Percentiles rank a stretch among this genome's conserved stretches.
Conservation (phyloP, 345 rosid species). For the Gossypium sturtianum region DNA sequence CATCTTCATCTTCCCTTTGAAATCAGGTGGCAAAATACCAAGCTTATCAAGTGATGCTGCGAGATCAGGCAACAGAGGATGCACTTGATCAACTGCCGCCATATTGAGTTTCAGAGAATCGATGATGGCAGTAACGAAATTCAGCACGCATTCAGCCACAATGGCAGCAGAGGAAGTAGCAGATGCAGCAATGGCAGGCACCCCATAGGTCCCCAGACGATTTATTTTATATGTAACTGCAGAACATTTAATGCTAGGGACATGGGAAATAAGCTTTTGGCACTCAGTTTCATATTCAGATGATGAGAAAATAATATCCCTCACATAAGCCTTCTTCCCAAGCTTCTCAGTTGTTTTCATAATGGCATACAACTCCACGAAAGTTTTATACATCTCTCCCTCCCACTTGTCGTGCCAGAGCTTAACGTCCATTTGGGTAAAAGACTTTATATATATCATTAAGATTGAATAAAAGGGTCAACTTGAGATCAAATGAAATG, state of each 20-base stretch:
- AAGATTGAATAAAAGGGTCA: not conserved
- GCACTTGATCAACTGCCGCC: slow-evolving; percentile 92
- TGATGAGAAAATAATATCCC: slow-evolving; percentile 59
- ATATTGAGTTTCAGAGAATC: slow-evolving; percentile 84
- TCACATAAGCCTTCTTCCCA: slow-evolving; percentile 71
- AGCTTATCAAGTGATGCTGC: slow-evolving; percentile 68
- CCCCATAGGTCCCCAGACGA: slow-evolving; percentile 73
- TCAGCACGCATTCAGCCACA: slow-evolving; percentile 88
- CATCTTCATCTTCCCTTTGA: slow-evolving; percentile 88
- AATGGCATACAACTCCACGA: slow-evolving; percentile 84
- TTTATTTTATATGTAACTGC: slow-evolving; percentile 84
- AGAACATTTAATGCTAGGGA: slow-evolving; percentile 74
- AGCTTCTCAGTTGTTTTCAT: slow-evolving; percentile 93
- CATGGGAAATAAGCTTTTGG: slow-evolving; percentile 80
- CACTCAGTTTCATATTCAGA: slow-evolving; percentile 77
- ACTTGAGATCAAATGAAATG: not conserved
- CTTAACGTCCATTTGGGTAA: slow-evolving; percentile 72
- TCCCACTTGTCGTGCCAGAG: slow-evolving; percentile 93
- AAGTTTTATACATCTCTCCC: slow-evolving; percentile 87
- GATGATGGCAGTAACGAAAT: slow-evolving; percentile 69
- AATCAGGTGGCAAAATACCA: slow-evolving; percentile 70
- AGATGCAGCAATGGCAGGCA: slow-evolving; percentile 79
- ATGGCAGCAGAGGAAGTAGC: slow-evolving; percentile 63
- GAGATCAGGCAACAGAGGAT: slow-evolving; percentile 76
- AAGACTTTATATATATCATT: not conserved